Evolutionary conservation across 768 basidiomycete species (phyloP), one percentile per base, ranked within the genome.

Genomic region (Mycena epipterygia): DNA sequence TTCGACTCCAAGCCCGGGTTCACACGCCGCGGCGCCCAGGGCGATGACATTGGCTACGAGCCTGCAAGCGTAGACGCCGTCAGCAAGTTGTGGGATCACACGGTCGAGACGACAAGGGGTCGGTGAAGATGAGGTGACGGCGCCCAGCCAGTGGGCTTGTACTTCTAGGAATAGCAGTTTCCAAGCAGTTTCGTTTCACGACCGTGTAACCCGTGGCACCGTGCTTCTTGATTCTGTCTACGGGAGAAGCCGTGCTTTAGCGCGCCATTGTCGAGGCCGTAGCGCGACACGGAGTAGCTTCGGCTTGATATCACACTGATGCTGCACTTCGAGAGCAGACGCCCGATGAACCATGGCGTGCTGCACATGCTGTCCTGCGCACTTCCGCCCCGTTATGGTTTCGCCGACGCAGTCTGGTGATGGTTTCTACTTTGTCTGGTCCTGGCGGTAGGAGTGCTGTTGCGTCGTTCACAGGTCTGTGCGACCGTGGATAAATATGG

Each of bases 21-120:
- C 32, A 67, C 59, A 17, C 61, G 75, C 11, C 68, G 71, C 3
- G 72, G 72, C 5, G 53, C 68, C 25, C 68, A 68, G 8, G 76
- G 72, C 5, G 73, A 77, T 52, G 73, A 77, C n/a, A 74, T 76
- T 58, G 75, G 70, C 41, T 68, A 60, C 53, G 37, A 5, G 49
- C 59, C 61, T 27, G 67, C 70, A 46, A 48, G 25, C 48, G 56
- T 25, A 23, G 66, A 57, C 32, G 63, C 66, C 19, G 65, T 70
- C 11, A 44, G 63, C 19, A 67, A 23, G 30, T 44, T 77, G 29
- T 77, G 76, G 76, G 70, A 75, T 5, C 76, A 77, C 51, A 76
- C 75, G 17, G 58, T 74, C 4, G 72, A 72, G 37, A 68, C 62
- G 23, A 73, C 64, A 11, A 23, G 42, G 2, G 55, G 16, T 17